A percentile compares a stretch with the other conserved stretches of the same genome.
Evolutionary conservation across 768 basidiomycete genomes (phyloP).

Genomic region (Pulveroboletus sp.): DNA sequence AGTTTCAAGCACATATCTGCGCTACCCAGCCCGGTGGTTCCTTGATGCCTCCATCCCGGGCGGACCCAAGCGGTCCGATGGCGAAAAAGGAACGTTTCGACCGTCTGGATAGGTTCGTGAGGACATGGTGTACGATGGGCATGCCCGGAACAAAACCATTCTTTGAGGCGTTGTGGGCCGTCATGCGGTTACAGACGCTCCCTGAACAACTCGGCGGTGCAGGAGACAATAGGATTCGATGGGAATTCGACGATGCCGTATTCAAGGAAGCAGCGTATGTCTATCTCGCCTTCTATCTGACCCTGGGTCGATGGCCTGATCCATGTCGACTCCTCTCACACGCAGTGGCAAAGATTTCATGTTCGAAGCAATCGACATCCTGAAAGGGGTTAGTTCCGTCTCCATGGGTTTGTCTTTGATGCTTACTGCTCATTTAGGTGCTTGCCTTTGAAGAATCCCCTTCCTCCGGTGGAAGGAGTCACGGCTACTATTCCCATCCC

Average conservation of each 20-base stretch:
- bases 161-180: conserved; percentile 60
- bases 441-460: conserved; percentile 73
- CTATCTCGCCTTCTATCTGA: conserved; percentile 4
- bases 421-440: conserved; percentile 34
- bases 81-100: conserved; percentile 78
- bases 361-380: conserved; percentile 83
- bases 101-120: conserved; percentile 68
- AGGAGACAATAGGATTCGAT: conserved; percentile 66
- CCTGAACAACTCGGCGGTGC: conserved; percentile 80
- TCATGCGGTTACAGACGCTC: conserved; percentile 76
- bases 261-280: conserved; percentile 93
- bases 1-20: conserved; percentile 80
- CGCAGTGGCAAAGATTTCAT: conserved; percentile 89
- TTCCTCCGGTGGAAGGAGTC: conserved; percentile 30
- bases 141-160: conserved; percentile 91
- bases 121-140: conserved; percentile 79
- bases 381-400: conserved; percentile 72
- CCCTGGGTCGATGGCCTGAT: conserved; percentile 10
- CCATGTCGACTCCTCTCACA: conserved; percentile 20
- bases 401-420: conserved; percentile 8
- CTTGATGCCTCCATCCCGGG: conserved; percentile 67
- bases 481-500: conserved; percentile 34
- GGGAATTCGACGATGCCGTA: conserved; percentile 93
- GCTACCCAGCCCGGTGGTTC: conserved; percentile 80
- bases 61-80: conserved; percentile 55